Conservation (phyloP, 495 filamentous ascomycete genomes). For the Xylaria sp. region DNA sequence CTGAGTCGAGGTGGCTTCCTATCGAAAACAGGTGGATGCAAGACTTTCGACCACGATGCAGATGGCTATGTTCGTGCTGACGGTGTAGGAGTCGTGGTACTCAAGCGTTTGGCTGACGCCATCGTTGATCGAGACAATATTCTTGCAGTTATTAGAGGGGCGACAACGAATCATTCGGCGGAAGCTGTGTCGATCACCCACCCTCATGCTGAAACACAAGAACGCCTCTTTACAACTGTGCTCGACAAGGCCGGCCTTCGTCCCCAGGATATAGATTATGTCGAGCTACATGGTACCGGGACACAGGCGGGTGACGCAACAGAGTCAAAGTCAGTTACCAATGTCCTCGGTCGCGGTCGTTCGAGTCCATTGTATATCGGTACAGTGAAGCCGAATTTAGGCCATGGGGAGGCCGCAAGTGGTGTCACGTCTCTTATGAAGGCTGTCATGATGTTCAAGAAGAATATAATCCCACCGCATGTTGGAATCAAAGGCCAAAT, state of each 20-base stretch:
- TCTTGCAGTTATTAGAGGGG: slow-evolving; percentile 44
- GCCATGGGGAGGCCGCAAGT: slow-evolving; percentile 73
- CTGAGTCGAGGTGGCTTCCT: slow-evolving; percentile 9
- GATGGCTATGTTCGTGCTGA: slow-evolving; percentile 65
- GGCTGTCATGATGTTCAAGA: slow-evolving; percentile 73
- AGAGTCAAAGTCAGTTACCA: slow-evolving; percentile 70
- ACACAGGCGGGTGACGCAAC: slow-evolving; percentile 70
- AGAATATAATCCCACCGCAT: slow-evolving; percentile 74
- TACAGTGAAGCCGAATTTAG: slow-evolving; percentile 77
- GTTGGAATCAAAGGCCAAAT: slow-evolving; percentile 70
- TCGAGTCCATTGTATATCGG: slow-evolving; percentile 68
- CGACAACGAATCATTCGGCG: slow-evolving; percentile 53
- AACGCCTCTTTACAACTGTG: slow-evolving; percentile 62
- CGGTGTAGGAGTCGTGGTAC: slow-evolving; percentile 49
- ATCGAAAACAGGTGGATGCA: slow-evolving; percentile 28
- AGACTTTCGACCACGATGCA: slow-evolving; percentile 31
- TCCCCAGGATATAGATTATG: slow-evolving; percentile 66
- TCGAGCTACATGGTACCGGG: slow-evolving; percentile 79
- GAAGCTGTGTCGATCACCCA: slow-evolving; percentile 65
- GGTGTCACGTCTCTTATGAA: slow-evolving; percentile 76
- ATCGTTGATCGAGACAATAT: slow-evolving; percentile 55
- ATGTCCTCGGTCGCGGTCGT: slow-evolving; percentile 63
- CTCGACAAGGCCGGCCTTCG: slow-evolving; percentile 63
- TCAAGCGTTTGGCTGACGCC: slow-evolving; percentile 58
- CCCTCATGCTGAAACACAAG: slow-evolving; percentile 66